Conservation (phyloP, 2,329 filamentous ascomycete genomes). For the Ceratocystis cubensis region DNA sequence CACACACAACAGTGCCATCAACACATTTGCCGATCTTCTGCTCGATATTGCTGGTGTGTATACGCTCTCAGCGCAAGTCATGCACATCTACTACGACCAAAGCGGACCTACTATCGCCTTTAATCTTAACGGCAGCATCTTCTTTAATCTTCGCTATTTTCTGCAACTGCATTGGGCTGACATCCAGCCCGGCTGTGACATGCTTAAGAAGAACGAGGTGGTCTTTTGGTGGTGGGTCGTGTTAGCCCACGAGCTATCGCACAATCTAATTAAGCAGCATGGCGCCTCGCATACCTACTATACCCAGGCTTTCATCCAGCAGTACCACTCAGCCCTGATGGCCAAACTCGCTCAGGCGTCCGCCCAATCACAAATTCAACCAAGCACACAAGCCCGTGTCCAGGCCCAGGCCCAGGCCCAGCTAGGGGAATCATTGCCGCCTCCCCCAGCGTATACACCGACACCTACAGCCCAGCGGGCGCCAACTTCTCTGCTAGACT, state of each 20-base stretch:
- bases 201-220: conserved; percentile 40
- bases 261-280: conserved; percentile 75
- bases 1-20: conserved; percentile 48
- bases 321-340: conserved; percentile 63
- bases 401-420: background rate
- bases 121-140: conserved; percentile 74
- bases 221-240: conserved; percentile 87
- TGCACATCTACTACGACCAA: conserved; percentile 84
- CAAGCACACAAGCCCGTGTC: background rate
- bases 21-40: conserved; percentile 56
- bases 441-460: conserved; percentile 9
- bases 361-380: background rate
- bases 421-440: background rate
- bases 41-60: conserved; percentile 61
- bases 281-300: conserved; percentile 72
- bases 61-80: conserved; percentile 49
- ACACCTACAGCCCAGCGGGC: background rate
- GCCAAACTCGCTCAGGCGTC: conserved; percentile 32
- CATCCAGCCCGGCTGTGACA: conserved; percentile 30
- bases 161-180: conserved; percentile 56
- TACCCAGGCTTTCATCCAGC: conserved; percentile 66
- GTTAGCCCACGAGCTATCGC: conserved; percentile 88
- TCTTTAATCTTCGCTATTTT: conserved; percentile 88
- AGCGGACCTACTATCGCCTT: conserved; percentile 77
- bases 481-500: conserved; percentile 8